Base-by-base conservation (phyloP, 1,139 yeast species). In the Pichia sp. region DNA sequence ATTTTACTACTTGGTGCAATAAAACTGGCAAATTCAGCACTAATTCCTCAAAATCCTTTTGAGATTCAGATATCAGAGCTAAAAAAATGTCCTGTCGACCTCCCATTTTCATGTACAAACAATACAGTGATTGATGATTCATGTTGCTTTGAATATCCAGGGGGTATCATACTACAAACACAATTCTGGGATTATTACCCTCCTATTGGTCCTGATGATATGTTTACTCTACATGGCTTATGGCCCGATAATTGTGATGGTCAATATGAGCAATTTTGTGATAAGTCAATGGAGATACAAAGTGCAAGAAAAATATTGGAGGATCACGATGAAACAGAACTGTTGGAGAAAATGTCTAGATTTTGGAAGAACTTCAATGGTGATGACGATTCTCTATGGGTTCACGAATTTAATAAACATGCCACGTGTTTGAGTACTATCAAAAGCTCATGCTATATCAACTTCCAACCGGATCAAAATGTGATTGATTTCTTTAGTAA, bases 101-200 rank as follows among this genome's bases (percentile, higher is more conserved):
- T 72, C 2, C 95, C 95, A 1, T 59, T 74, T 28, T 72, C 86
- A n/a, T 84, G 95, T 54, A 58, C 66, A 4, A 71, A 71, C 44
- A 43, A 52, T 5, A 63, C 72, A 0, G 63, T 64, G 1, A 65
- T 70, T 14, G 61, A 52, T 1, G 72, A 82, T 54, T 59, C 78
- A 1, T 91, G 98, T 57, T 91, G 97, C 60, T 85, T 79, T 59
- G 96, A 89, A 57, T 72, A 78, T 38, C 94, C 95, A 3, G 91
- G 93, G 26, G 96, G 97, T 1, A 71, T 88, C 14, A 67, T 89
- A 32, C 62, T 89, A 37, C 84, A 80, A 54, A 85, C 97, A 0
- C 97, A 91, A 59, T 88, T 89, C 62, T 91, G 97, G 97, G 95
- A 88, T 60, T 85, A 84, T 56, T 67, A 68, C 46, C 96, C 96